phyloP scores from a whole-genome alignment of 306 rosid species.

The Hippophae gyantsensis region DNA sequence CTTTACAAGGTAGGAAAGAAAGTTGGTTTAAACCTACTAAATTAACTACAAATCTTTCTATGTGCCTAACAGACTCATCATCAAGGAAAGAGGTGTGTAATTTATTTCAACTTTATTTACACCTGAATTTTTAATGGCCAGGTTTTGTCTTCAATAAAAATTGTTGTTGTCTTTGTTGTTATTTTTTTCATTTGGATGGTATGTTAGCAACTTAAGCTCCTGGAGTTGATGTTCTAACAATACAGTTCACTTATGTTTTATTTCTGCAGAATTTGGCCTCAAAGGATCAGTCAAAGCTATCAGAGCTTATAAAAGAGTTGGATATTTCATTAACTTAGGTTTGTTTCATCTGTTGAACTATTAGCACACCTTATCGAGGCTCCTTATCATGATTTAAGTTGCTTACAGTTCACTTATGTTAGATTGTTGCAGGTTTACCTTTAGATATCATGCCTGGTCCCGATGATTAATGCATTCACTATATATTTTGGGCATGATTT shows the following conservation, averaged over 20 bases:
- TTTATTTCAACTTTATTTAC: neutral
- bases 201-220: neutral
- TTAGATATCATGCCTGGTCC: slow-evolving; percentile 96
- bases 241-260: slow-evolving; percentile 3
- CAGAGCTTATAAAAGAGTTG: slow-evolving; percentile 74
- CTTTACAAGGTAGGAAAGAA: slow-evolving; percentile 75
- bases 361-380: neutral
- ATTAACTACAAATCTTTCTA: slow-evolving; percentile 88
- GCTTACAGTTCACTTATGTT: slow-evolving; percentile 25
- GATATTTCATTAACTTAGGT: slow-evolving; percentile 91
- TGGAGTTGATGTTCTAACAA: no score
- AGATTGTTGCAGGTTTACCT: slow-evolving; percentile 76
- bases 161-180: neutral
- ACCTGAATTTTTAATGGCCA: slow-evolving; percentile 15
- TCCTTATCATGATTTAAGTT: slow-evolving; percentile 13
- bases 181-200: neutral
- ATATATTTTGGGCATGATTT: slow-evolving; percentile 8
- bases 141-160: slow-evolving; percentile 4
- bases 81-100: slow-evolving; percentile 20
- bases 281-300: slow-evolving; percentile 65
- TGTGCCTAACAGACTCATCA: slow-evolving; percentile 61
- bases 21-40: slow-evolving; percentile 94
- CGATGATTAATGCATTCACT: slow-evolving; percentile 24
- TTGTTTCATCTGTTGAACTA: slow-evolving; percentile 19
- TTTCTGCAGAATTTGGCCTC: slow-evolving; percentile 55